Conservation (phyloP, 495 filamentous ascomycete genomes). For the Aspergillus bridgeri region DNA sequence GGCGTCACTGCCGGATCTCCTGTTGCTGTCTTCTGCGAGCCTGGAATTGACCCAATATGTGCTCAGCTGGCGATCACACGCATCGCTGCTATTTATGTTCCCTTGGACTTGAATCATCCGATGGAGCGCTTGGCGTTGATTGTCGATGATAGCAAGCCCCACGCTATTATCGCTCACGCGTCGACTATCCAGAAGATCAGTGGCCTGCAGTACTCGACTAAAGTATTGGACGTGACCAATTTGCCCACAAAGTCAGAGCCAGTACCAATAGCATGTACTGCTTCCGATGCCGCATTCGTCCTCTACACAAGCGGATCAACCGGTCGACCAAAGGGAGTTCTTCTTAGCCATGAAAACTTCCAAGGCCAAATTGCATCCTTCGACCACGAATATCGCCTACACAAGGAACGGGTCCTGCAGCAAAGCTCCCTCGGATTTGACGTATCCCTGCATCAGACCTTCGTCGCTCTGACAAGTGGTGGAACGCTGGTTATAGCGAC, state of each 20-base stretch:
- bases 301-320: neutral
- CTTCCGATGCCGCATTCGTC: neutral
- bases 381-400: neutral
- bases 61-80: neutral
- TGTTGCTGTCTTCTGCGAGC: neutral
- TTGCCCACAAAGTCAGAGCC: neutral
- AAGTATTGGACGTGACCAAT: neutral
- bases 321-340: neutral
- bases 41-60: neutral
- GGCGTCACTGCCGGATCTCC: neutral
- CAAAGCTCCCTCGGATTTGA: neutral
- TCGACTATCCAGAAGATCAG: neutral
- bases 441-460: neutral
- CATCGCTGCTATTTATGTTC: neutral
- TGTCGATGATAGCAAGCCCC: neutral
- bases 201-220: neutral
- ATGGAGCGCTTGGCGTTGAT: neutral
- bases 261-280: neutral
- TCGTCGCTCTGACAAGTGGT: neutral
- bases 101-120: neutral
- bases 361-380: neutral
- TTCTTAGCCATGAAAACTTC: neutral
- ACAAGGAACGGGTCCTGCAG: neutral
- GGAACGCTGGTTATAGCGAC: neutral
- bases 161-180: neutral